phyloP scores from a whole-genome alignment of 2,329 filamentous ascomycete genomes.

The Aspergillus fumigatus region DNA sequence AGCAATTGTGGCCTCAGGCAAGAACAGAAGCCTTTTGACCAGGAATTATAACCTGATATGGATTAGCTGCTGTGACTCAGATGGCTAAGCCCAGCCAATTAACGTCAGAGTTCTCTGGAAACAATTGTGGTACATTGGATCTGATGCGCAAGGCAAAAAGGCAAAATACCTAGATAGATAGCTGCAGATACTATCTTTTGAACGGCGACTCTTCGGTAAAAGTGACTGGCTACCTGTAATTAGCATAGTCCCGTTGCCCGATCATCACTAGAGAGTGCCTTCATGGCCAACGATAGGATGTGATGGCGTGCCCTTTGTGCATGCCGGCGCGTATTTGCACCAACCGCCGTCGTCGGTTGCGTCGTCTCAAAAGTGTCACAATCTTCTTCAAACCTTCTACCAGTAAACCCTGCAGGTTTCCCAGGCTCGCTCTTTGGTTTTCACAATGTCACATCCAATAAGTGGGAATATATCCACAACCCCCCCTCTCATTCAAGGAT shows the following conservation, averaged over 20 bases:
- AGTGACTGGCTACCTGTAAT: background rate
- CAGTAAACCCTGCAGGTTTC: background rate
- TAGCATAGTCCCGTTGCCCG: background rate
- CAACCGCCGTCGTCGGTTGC: background rate
- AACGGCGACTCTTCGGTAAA: background rate
- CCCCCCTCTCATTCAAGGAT: constrained; percentile 16
- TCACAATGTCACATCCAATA: constrained; percentile 27
- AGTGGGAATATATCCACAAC: constrained; percentile 15
- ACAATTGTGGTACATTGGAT: no score
- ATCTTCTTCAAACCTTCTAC: background rate
- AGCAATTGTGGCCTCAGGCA: background rate
- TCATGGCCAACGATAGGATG: background rate
- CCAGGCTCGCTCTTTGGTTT: constrained; percentile 6
- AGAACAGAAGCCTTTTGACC: background rate
- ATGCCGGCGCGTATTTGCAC: constrained; percentile 5
- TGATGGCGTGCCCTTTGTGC: constrained; percentile 3
- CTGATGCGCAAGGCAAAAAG: background rate
- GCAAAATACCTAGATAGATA: background rate
- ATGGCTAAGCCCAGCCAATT: background rate
- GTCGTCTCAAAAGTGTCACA: background rate
- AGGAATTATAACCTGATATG: background rate
- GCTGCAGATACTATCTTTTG: no score
- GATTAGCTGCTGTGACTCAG: background rate
- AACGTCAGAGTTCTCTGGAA: background rate
- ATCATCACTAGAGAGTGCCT: background rate